Conservation (phyloP, 768 basidiomycete genomes). For the Aureoboletus auriporus region DNA sequence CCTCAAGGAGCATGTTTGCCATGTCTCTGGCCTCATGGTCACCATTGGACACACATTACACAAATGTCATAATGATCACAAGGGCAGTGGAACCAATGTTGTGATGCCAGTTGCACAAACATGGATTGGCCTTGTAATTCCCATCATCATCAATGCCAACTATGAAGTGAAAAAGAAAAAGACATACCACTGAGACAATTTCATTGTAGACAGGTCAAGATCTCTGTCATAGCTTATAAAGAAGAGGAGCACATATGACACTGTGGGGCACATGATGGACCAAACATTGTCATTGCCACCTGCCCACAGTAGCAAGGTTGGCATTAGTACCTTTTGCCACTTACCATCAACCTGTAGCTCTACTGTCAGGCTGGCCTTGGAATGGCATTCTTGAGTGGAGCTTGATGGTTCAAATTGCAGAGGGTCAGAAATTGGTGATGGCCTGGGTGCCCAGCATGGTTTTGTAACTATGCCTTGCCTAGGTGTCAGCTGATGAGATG, state of each 20-base stretch:
- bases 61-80: not conserved
- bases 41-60: not conserved
- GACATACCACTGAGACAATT: not conserved
- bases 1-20: conserved; percentile 1
- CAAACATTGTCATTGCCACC: not conserved
- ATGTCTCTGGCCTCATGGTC: not conserved
- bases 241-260: not conserved
- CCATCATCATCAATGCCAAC: too few species aligned
- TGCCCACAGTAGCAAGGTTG: not conserved
- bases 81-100: conserved; percentile 3
- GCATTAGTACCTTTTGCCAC: conserved; percentile 1
- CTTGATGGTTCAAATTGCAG: not conserved
- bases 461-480: too few species aligned
- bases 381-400: not conserved
- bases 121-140: not conserved
- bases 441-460: too few species aligned
- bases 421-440: not conserved
- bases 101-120: conserved; percentile 4
- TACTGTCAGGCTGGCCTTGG: not conserved
- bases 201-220: not conserved
- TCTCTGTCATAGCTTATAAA: not conserved
- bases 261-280: not conserved
- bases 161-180: not conserved
- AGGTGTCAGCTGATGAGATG: too few species aligned
- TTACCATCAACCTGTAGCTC: not conserved